Percentiles rank a stretch among this genome's conserved stretches.
phyloP scores from a whole-genome alignment of 371 early-diverging fungal species.

The Mucor circinelloides region DNA sequence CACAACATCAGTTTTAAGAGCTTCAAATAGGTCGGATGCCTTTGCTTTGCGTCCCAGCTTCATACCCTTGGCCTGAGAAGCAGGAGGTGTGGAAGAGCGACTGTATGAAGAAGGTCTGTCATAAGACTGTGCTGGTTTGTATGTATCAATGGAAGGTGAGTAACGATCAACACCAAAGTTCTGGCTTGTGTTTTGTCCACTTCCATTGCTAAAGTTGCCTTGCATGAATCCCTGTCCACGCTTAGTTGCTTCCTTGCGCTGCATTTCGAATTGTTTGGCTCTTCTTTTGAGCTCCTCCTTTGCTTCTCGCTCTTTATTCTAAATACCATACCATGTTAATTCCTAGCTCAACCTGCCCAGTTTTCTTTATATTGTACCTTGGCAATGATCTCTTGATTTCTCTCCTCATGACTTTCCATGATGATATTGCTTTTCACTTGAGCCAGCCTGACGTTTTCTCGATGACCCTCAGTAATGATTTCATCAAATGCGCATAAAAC shows the following conservation, averaged over 20 bases:
- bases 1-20: conserved; percentile 82
- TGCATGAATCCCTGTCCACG: conserved; percentile 66
- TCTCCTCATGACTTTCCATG: conserved; percentile 97
- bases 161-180: conserved; percentile 36
- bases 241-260: conserved; percentile 82
- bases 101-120: conserved; percentile 24
- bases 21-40: conserved; percentile 75
- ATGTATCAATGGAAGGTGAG: conserved; percentile 51
- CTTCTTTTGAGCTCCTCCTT: conserved; percentile 93
- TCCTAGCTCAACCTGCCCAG: neutral
- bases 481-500: conserved; percentile 94
- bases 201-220: conserved; percentile 47
- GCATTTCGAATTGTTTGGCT: conserved; percentile 89
- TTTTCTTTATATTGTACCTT: conserved; percentile 52
- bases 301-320: conserved; percentile 97
- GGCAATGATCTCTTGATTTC: conserved; percentile 94
- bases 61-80: conserved; percentile 84
- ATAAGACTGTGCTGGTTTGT: conserved; percentile 27
- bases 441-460: conserved; percentile 79
- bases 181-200: conserved; percentile 20
- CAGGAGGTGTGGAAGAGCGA: conserved; percentile 36
- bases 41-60: conserved; percentile 89
- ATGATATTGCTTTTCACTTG: conserved; percentile 90
- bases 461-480: conserved; percentile 87
- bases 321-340: neutral